A percentile compares a stretch with the other conserved stretches of the same genome.
Conservation (phyloP, 257 asterid species). For the Jacaranda copaia region DNA sequence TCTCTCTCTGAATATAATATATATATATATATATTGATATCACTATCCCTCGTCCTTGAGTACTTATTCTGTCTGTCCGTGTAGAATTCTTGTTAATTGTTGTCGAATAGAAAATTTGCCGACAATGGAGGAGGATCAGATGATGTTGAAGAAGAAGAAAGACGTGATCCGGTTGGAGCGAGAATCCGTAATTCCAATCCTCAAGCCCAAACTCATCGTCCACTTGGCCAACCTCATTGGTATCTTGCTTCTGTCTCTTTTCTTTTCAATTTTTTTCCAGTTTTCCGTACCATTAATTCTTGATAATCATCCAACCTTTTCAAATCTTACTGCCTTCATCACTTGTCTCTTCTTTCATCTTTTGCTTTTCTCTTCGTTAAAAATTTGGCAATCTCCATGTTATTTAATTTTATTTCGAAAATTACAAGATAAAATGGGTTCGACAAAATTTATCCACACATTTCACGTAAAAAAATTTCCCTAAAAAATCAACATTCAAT, state of each 20-base stretch:
- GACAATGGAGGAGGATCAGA: constrained; percentile 38
- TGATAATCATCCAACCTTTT: not conserved
- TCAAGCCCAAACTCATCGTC: constrained; percentile 93
- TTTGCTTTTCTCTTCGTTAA: not conserved
- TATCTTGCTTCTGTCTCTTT: constrained; percentile 21
- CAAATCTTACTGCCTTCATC: not conserved
- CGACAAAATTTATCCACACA: constrained; percentile 1
- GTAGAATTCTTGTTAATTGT: not conserved
- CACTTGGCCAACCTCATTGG: constrained; percentile 94
- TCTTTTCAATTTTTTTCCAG: not conserved
- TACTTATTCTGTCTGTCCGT: not conserved
- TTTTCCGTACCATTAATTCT: not conserved
- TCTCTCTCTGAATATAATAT: constrained; percentile 5
- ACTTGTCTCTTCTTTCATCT: not conserved
- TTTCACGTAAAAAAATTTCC: not conserved
- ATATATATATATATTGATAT: not conserved
- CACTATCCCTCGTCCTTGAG: not conserved
- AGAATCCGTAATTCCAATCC: constrained; percentile 91
- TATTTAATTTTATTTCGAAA: not conserved
- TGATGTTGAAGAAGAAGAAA: constrained; percentile 39
- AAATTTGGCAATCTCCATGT: constrained; percentile 5
- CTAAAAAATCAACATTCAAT: constrained; percentile 1
- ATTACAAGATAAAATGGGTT: not conserved
- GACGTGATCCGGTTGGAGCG: constrained; percentile 92
- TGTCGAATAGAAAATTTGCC: constrained; percentile 25